These are phyloP conservation scores for Mucor saturninus DNA, from an alignment of 371 early-diverging fungal species.

Conservation along the genomic window DNA sequence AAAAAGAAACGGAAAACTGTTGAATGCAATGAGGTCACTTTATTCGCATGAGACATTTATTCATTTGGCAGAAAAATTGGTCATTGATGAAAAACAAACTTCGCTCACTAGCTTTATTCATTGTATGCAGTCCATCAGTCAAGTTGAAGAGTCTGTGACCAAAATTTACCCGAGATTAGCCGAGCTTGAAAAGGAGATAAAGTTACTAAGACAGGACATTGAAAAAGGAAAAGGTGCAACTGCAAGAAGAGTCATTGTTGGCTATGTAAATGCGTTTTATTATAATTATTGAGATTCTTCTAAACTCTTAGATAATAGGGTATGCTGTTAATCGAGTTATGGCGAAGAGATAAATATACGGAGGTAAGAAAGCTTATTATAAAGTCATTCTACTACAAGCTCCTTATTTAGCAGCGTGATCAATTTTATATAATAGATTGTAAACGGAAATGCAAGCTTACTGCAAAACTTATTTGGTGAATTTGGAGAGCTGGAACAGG, in stretches of 20 bases:
- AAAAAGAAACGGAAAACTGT: background rate
- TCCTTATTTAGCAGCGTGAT: background rate
- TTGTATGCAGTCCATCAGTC: conserved; percentile 25
- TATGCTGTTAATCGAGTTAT: conserved; percentile 24
- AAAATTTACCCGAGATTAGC: conserved; percentile 23
- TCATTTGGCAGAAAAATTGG: conserved; percentile 10
- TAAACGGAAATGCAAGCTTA: conserved; percentile 6
- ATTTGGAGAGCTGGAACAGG: conserved; percentile 20
- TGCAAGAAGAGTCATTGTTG: conserved; percentile 14
- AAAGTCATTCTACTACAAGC: too few relatives aligned
- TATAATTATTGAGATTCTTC: too few relatives aligned
- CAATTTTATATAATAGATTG: conserved; percentile 2
- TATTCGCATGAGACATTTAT: conserved; percentile 14
- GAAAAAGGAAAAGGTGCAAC: conserved; percentile 13
- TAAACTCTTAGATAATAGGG: conserved; percentile 11
- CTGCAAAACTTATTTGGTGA: conserved; percentile 16
- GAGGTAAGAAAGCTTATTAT: conserved; percentile 12
- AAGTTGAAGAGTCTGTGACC: conserved; percentile 24
- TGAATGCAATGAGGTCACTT: conserved; percentile 6
- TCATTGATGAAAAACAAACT: conserved; percentile 12
- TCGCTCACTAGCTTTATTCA: conserved; percentile 11
- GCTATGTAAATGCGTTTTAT: conserved; percentile 18
- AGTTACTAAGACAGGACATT: conserved; percentile 10
- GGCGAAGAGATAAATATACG: conserved; percentile 29
- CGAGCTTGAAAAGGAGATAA: conserved; percentile 18